These are phyloP conservation scores for Hylodesmum podocarpum DNA, from an alignment of 306 rosid genomes.

Conservation along the genomic window DNA sequence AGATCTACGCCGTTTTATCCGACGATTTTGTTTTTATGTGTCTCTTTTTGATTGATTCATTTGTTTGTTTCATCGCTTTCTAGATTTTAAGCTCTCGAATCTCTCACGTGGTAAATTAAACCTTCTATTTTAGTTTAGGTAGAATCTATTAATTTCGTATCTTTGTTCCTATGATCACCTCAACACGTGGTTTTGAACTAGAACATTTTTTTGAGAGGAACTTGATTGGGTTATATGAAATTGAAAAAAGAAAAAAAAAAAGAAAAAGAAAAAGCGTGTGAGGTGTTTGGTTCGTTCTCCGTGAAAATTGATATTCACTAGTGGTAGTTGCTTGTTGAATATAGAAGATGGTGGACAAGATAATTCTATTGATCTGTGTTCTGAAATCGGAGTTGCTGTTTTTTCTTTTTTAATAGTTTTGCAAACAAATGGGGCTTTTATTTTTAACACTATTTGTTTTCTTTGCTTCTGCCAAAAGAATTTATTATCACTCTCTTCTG, in stretches of 20 bases:
- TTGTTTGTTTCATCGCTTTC: neutral
- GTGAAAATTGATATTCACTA: neutral
- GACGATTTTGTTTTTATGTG: neutral
- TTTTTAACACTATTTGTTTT: neutral
- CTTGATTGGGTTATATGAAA: neutral
- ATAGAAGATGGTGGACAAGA: neutral
- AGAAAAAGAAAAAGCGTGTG: neutral
- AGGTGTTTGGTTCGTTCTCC: neutral
- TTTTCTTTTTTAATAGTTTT: neutral
- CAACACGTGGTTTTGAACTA: neutral
- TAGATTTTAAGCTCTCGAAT: neutral
- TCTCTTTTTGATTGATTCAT: neutral
- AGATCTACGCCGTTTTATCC: slow-evolving; percentile 55
- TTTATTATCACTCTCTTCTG: neutral
- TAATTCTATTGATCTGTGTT: slow-evolving; percentile 29
- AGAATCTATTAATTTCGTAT: neutral
- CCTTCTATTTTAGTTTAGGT: neutral
- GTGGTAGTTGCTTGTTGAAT: neutral
- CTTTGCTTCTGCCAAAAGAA: neutral
- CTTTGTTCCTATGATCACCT: neutral
- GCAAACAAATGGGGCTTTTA: neutral
- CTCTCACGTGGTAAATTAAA: neutral
- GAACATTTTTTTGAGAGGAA: neutral
- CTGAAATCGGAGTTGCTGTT: neutral
- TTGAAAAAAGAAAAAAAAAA: neutral